Evolutionary conservation across 2,329 filamentous ascomycete species (phyloP), one percentile per base, ranked within the genome.

Genomic region (Paracorniculantispora psalliotae): DNA sequence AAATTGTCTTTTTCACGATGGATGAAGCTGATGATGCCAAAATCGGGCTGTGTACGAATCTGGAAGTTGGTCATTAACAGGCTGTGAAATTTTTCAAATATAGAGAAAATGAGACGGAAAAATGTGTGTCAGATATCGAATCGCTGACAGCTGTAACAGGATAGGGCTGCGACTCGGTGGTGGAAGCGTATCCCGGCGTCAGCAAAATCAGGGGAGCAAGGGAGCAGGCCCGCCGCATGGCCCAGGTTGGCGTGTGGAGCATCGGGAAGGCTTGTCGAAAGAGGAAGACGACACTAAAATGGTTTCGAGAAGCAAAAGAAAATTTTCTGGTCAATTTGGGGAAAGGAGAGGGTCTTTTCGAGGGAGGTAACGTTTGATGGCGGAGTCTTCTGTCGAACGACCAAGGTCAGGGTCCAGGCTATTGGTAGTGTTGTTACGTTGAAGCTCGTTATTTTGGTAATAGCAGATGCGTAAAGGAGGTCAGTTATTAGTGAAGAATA

Each of bases 201-300:
- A 39, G 25, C 30, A 57, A 41, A 30, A 39, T 23, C 54, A 57
- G 54, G 54, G 46, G 26, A 49, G 44, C 54, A 44, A 57, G 48
- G 54, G n/a, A n/a, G n/a, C n/a, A n/a, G n/a, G n/a, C n/a, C n/a
- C n/a, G n/a, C n/a, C n/a, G n/a, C n/a, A n/a, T n/a, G n/a, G n/a
- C n/a, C n/a, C 33, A 3, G 44, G 54, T 33, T n/a, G 33, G 10
- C n/a, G 13, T 41, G 54, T 57, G 54, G 54, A 49, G 54, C 33
- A 47, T 30, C 30, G 43, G 43, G 53, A 12, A 19, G 17, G 25
- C 33, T 35, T 48, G 33, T 17, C 39, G 54, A 56, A 37, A 30
- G n/a, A n/a, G n/a, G n/a, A 21, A 21, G 44, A 33, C 10, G 19
- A 25, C 21, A 19, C 33, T 49, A 33, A 30, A 28, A 39, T 47